Evolutionary conservation across 2,329 filamentous ascomycete species (phyloP).

Genomic region (Aspergillus sclerotialis): DNA sequence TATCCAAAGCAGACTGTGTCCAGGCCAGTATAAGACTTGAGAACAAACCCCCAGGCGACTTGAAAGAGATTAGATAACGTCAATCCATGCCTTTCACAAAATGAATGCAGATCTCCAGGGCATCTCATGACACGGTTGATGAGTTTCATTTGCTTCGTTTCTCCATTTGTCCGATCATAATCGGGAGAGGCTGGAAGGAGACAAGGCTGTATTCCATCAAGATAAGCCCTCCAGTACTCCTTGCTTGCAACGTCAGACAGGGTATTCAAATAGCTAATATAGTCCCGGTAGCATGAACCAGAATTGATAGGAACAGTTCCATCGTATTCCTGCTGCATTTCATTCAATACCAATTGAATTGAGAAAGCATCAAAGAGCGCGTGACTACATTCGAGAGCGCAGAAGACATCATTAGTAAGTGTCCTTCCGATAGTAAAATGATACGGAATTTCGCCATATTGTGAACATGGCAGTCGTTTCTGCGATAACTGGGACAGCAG

Average conservation of each 20-base stretch:
- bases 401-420: too few species aligned
- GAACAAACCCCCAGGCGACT: constrained; percentile 1
- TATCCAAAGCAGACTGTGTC: neutral
- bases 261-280: neutral
- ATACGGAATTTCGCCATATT: too few species aligned
- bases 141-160: neutral
- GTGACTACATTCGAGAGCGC: neutral
- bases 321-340: too few species aligned
- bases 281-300: neutral
- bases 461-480: too few species aligned
- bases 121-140: neutral
- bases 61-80: neutral
- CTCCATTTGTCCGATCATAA: neutral
- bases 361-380: neutral
- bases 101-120: neutral
- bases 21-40: neutral
- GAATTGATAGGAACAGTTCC: neutral
- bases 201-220: neutral
- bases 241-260: neutral
- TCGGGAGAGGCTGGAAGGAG: neutral
- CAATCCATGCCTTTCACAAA: neutral
- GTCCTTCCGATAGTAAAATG: too few species aligned
- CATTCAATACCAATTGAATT: neutral
- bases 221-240: neutral
- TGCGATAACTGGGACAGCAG: too few species aligned